phyloP scores from a whole-genome alignment of 2,329 filamentous ascomycete species.

The Tolypocladium tropicale region DNA sequence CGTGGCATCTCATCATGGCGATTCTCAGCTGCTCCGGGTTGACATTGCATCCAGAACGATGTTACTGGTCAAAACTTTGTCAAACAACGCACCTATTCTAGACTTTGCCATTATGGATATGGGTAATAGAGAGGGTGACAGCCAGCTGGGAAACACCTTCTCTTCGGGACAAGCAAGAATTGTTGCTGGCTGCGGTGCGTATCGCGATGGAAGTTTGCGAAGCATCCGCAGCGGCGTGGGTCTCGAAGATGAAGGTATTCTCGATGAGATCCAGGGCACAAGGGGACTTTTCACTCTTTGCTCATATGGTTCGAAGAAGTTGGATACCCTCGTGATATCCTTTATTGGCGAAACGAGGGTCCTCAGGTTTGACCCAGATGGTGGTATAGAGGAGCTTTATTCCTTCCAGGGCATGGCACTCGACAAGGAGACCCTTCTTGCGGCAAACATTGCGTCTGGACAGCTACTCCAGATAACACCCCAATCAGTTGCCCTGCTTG shows the following conservation, averaged over 20 bases:
- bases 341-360: slow-evolving; percentile 76
- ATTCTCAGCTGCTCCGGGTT: slow-evolving; percentile 71
- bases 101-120: slow-evolving; percentile 97
- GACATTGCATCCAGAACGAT: slow-evolving; percentile 34
- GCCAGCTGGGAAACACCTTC: slow-evolving; percentile 71
- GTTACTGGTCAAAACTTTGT: slow-evolving; percentile 55
- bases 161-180: slow-evolving; percentile 91
- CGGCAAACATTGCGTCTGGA: slow-evolving; percentile 51
- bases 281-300: slow-evolving; percentile 62
- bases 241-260: slow-evolving; percentile 73
- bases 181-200: slow-evolving; percentile 85
- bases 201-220: slow-evolving; percentile 76
- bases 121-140: slow-evolving; percentile 71
- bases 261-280: slow-evolving; percentile 69
- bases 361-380: slow-evolving; percentile 64
- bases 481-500: slow-evolving; percentile 49
- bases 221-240: slow-evolving; percentile 92
- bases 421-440: slow-evolving; percentile 62
- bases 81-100: slow-evolving; percentile 80
- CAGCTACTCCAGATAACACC: slow-evolving; percentile 69
- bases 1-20: slow-evolving; percentile 83
- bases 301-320: slow-evolving; percentile 34
- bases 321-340: slow-evolving; percentile 68
- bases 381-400: slow-evolving; percentile 81
- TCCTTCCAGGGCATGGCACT: slow-evolving; percentile 61